phyloP scores from a whole-genome alignment of 148 eudicot genomes.

The Camellia granthamiana region DNA sequence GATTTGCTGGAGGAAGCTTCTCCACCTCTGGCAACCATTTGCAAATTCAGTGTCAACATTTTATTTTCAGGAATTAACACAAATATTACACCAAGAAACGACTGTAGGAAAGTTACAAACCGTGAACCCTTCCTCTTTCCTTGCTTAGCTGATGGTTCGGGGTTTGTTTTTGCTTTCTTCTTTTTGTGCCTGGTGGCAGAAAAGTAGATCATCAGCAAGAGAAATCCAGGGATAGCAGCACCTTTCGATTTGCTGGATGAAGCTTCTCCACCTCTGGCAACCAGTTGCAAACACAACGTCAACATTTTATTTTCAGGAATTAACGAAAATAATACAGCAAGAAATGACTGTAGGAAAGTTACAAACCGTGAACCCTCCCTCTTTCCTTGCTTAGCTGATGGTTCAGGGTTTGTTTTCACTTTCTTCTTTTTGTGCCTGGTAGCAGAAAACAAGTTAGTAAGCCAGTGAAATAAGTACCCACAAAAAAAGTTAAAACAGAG shows the following conservation, averaged over 20 bases:
- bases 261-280: no score
- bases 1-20: slow-evolving; percentile 50
- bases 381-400: no score
- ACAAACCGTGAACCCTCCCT: no score
- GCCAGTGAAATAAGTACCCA: not conserved
- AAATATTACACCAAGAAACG: not conserved
- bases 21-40: slow-evolving; percentile 23
- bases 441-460: no score
- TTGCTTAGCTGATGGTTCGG: slow-evolving; percentile 33
- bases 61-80: not conserved
- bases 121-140: slow-evolving; percentile 39
- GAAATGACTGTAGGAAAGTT: no score
- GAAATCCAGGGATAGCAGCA: not conserved
- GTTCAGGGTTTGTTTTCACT: no score
- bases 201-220: not conserved
- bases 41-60: not conserved
- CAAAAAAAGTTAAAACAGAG: not conserved
- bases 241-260: no score
- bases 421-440: no score
- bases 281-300: no score
- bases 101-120: slow-evolving; percentile 28
- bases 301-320: no score
- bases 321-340: no score
- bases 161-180: slow-evolving; percentile 49
- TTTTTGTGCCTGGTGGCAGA: slow-evolving; percentile 38